Evolutionary conservation across 345 rosid genomes (phyloP), one percentile per base, ranked within the genome.

Genomic region (Citrus glauca): DNA sequence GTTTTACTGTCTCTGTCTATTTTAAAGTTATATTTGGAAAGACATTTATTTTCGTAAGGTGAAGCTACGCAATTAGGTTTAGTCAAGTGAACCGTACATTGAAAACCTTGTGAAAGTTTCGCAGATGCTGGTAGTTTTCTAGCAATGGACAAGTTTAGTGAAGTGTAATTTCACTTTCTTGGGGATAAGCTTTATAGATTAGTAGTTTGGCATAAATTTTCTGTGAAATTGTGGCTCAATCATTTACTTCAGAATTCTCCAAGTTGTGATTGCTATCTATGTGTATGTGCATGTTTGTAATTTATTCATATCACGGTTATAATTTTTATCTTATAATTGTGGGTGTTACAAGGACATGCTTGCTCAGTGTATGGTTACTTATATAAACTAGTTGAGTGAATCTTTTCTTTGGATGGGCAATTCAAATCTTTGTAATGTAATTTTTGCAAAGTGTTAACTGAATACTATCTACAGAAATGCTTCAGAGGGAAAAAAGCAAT

Each of bases 401-500:
- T 40, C 40, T 25, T 74, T 74, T 40, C 56, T 35, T 27, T 62
- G 55, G 48, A 45, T 32, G 62, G 67, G 66, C 25, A 37, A 35
- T 42, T 25, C 42, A 78, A 27, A 73, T 37, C 67, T 73, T 71
- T 53, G 19, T 24, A 24, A 50, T 48, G 19, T 76, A 4, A 60
- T 59, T 78, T 30, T 28, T 78, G 77, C 81, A 74, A 79, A 68
- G 63, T 86, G 72, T 81, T 89, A 79, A 90, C 80, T 83, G 48
- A 66, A 77, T 82, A 79, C 73, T 82, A 53, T 79, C 68, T 87
- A 76, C 98, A 96, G 99, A 96, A 93, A 96, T 91, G 88, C 93
- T 96, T 86, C 86, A 91, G 99, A 92, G 98, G 99, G 64, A 89
- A 93, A 84, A 92, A 86, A 84, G 90, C 82, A 53, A 79, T 86